Base-by-base conservation (phyloP, 1,284 basidiomycete species). In the Golubevia sp. region DNA sequence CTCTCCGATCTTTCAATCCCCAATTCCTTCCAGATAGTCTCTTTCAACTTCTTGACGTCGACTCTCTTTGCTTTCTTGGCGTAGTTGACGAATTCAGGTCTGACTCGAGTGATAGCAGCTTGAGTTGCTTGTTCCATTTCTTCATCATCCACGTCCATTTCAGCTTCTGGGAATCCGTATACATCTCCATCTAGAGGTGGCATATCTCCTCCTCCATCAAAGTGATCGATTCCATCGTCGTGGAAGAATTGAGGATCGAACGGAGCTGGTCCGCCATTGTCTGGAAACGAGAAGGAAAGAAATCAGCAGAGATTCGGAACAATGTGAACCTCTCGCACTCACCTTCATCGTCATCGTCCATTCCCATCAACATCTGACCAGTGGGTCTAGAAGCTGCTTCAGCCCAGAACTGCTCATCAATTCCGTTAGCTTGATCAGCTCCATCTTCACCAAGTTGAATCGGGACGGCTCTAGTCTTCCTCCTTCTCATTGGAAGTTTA, bases 201-300 rank as follows among this genome's bases (percentile, higher is more conserved):
- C 26, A 64, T 44, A 56, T 89, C 89, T 64, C 87, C 87, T 64
- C 87, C 87, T 73, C 92, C 92, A 59, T 86, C 85, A 58, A 91
- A 91, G 71, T 91, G 91, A 58, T 91, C 93, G 72, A 94, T 92
- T 67, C 89, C 89, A 64, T 93, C 92, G 70, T 97, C 96, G 71
- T 95, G 91, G 89, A 98, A 97, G 88, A 98, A 97, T 79, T 98
- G 96, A 0, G 94, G 94, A 71, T 92, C 92, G 85, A 97, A 97
- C 0, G 94, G 94, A 0, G 88, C 88, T 56, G 85, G 87, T 5
- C 13, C 50, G 50, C 25, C 50, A 13, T 26, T 26, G 7, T 13
- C 50, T 52, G 50, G 11, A 13, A 52, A 52, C n/a, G 11, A 34
- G 30, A 34, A 5, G 30, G 30, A 34, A 11, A n/a, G 52, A 6